Base-by-base conservation (phyloP, 176 grass and related monocot genomes). In the Phragmites australis region DNA sequence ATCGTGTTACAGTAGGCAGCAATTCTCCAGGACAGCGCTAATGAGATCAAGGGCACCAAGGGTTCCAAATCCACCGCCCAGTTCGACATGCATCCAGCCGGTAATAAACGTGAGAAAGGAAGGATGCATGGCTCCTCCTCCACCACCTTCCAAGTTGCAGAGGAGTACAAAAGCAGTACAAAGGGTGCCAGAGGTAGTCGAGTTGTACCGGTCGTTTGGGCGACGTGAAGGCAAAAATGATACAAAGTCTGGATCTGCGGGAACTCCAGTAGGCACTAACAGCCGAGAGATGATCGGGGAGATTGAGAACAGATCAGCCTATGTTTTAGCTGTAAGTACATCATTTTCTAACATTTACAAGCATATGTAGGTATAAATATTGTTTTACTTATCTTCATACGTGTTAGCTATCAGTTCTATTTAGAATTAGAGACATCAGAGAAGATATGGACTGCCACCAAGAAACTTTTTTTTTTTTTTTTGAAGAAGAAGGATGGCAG, bases 261-360 rank as follows among this genome's bases (percentile, higher is more conserved):
- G 65, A 83, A 88, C 82, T 84, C 97, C 93, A 54, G 74, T 70
- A 32, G 82, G 68, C 32, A 58, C 64, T 27, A 96, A 84, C 72
- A 83, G 79, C 72, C 85, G 90, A 68, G 93, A 93, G 50, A 99
- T 99, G 97, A 99, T 99, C 46, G 97, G 92, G 7, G 97, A 99
- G 84, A 99, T 99, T 25, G 97, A 96, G 84, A 99, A 99, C 76
- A 88, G 68, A 93, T 99, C 97, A 47, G 78, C 93, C 50, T 93
- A 99, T 80, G 87, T 99, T 72, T 83, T 96, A 83, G 93, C 97
- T 54, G 97, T 99, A 91, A 99, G 82, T 90, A 55, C 81, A 66
- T 75, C 39, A 81, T 65, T 78, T 62, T 63, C 50, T 56, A 9
- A 30, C n/a, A 26, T 32, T 34, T 21, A 25, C 8, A 58, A 68